phyloP scores from a whole-genome alignment of 352 stramenopile genomes.

The Pythium rhizo-oryzae region DNA sequence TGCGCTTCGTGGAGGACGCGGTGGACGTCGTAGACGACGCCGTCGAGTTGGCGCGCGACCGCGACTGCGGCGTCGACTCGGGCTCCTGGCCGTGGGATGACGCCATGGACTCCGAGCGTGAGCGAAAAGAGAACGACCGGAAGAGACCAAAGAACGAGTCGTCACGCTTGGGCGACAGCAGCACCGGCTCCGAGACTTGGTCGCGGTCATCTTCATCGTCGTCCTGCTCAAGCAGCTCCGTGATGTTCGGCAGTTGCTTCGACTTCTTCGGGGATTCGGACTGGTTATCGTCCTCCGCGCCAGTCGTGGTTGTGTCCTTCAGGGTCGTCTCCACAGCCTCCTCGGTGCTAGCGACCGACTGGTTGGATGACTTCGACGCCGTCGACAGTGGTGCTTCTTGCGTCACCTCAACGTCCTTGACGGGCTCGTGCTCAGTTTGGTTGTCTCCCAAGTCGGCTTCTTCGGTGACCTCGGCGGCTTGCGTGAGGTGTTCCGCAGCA shows the following conservation, averaged over 20 bases:
- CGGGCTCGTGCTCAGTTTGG: not conserved
- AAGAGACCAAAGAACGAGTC: conserved; percentile 26
- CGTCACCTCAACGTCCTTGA: not conserved
- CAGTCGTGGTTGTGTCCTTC: not conserved
- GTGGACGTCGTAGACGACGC: conserved; percentile 16
- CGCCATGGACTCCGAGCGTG: conserved; percentile 20
- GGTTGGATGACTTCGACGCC: conserved; percentile 2
- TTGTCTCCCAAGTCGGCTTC: conserved; percentile 8
- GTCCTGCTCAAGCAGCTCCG: conserved; percentile 1
- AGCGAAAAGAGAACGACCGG: conserved; percentile 21
- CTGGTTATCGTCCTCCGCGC: not conserved
- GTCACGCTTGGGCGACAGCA: conserved; percentile 11
- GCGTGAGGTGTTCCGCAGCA: no score
- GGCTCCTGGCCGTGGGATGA: conserved; percentile 6
- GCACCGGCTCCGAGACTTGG: not conserved
- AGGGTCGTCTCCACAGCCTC: not conserved
- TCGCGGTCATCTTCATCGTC: conserved; percentile 20
- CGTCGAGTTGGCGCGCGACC: conserved; percentile 20
- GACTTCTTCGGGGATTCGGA: not conserved
- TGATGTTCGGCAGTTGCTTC: conserved; percentile 1
- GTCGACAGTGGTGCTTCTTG: conserved; percentile 6
- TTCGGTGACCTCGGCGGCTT: not conserved
- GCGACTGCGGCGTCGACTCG: not conserved
- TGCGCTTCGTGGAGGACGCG: conserved; percentile 13
- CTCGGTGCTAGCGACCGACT: not conserved